Evolutionary conservation across 179 eudicot species (phyloP).

Genomic region (Beta macrorhiza): DNA sequence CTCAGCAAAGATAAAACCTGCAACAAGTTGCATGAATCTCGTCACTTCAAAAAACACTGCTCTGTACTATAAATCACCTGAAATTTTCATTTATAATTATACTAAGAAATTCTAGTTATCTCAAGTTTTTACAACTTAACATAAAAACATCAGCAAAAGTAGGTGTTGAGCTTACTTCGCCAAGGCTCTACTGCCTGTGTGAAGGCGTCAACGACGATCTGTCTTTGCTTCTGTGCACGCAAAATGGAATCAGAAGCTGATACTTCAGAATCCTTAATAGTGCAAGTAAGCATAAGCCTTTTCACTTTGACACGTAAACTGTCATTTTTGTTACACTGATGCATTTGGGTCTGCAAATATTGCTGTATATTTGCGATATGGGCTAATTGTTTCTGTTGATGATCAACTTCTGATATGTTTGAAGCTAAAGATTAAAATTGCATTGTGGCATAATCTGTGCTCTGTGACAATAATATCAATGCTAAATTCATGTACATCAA

Average conservation of each 20-base stretch:
- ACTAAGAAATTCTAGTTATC: too few species aligned
- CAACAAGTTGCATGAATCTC: conserved; percentile 12
- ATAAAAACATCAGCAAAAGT: not conserved
- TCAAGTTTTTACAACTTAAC: not conserved
- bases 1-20: conserved; percentile 23
- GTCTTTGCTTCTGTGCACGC: not conserved
- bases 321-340: not conserved
- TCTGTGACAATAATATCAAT: not conserved
- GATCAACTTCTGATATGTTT: not conserved
- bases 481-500: not conserved
- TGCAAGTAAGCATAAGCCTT: conserved; percentile 14
- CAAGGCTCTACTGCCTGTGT: not conserved
- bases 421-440: not conserved
- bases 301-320: not conserved
- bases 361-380: not conserved
- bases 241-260: conserved; percentile 18
- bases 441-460: not conserved
- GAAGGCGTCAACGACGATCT: too few species aligned
- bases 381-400: not conserved
- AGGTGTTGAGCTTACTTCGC: not conserved
- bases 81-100: not conserved
- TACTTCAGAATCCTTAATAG: conserved; percentile 5
- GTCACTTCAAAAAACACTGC: conserved; percentile 11
- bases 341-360: not conserved
- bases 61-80: not conserved